Conservation (phyloP, 192 early-diverging fungal species). For the Geosiphon pyriformis region DNA sequence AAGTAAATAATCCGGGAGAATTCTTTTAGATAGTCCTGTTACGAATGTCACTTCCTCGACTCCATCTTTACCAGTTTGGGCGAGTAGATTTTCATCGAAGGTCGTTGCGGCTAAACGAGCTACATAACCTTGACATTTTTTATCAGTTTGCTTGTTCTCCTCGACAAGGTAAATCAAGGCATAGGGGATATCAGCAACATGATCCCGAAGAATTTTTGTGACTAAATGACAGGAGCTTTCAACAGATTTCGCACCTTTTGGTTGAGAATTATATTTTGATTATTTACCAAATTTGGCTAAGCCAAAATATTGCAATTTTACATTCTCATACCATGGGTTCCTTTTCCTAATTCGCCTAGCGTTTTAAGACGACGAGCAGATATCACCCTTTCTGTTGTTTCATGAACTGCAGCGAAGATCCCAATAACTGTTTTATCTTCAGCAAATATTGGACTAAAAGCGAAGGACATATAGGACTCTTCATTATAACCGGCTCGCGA, state of each 20-base stretch:
- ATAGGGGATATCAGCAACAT: conserved; percentile 8
- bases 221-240: conserved; percentile 15
- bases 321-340: not conserved
- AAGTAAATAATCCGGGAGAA: conserved; percentile 4
- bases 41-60: conserved; percentile 5
- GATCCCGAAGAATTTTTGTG: not conserved
- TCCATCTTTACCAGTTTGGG: not conserved
- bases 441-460: conserved; percentile 33
- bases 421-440: conserved; percentile 30
- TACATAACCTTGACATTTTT: not conserved
- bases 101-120: conserved; percentile 13
- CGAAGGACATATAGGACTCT: conserved; percentile 39
- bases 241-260: conserved; percentile 17
- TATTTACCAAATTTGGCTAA: not conserved
- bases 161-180: conserved; percentile 8
- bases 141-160: not conserved
- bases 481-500: conserved; percentile 34
- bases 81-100: conserved; percentile 9
- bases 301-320: not conserved
- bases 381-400: conserved; percentile 32
- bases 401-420: conserved; percentile 31
- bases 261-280: not conserved
- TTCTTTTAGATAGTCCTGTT: not conserved
- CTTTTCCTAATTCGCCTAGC: conserved; percentile 33
- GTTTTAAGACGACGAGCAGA: conserved; percentile 33